phyloP scores from a whole-genome alignment of 805 yeast genomes.

The Isabelozyma gotoi region DNA sequence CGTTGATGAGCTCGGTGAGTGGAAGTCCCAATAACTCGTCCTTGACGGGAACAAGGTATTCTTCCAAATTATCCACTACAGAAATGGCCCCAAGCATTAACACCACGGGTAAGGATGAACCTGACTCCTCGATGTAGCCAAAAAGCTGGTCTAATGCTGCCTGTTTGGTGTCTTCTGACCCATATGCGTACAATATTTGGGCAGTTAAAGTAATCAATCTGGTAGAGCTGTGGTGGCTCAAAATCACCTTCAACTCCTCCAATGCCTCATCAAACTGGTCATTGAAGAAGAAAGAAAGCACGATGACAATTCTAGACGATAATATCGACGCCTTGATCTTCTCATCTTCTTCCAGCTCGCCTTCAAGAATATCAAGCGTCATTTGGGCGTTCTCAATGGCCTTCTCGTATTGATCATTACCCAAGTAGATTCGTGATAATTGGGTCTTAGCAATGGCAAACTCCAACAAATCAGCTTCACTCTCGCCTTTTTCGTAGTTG shows the following conservation, averaged over 20 bases:
- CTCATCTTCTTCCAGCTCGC: slow-evolving; percentile 28
- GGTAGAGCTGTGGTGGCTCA: slow-evolving; percentile 52
- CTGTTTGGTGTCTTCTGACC: slow-evolving; percentile 72
- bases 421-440: slow-evolving; percentile 69
- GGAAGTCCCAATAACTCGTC: slow-evolving; percentile 62
- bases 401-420: slow-evolving; percentile 48
- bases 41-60: slow-evolving; percentile 60
- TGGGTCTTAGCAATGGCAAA: slow-evolving; percentile 67
- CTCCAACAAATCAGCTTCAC: slow-evolving; percentile 42
- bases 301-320: slow-evolving; percentile 70
- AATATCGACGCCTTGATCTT: slow-evolving; percentile 27
- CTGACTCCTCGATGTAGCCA: slow-evolving; percentile 58
- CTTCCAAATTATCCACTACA: slow-evolving; percentile 58
- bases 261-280: slow-evolving; percentile 65
- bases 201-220: slow-evolving; percentile 72
- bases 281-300: slow-evolving; percentile 65
- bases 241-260: slow-evolving; percentile 63
- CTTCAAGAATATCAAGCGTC: slow-evolving; percentile 50
- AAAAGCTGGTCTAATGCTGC: slow-evolving; percentile 86
- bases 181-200: slow-evolving; percentile 75
- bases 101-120: slow-evolving; percentile 65
- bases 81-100: slow-evolving; percentile 79
- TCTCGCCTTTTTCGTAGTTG: slow-evolving; percentile 57
- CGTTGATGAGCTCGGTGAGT: slow-evolving; percentile 47
- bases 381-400: slow-evolving; percentile 64